These are phyloP conservation scores for Luffa aegyptiaca DNA, from an alignment of 306 rosid genomes.

Conservation along the genomic window DNA sequence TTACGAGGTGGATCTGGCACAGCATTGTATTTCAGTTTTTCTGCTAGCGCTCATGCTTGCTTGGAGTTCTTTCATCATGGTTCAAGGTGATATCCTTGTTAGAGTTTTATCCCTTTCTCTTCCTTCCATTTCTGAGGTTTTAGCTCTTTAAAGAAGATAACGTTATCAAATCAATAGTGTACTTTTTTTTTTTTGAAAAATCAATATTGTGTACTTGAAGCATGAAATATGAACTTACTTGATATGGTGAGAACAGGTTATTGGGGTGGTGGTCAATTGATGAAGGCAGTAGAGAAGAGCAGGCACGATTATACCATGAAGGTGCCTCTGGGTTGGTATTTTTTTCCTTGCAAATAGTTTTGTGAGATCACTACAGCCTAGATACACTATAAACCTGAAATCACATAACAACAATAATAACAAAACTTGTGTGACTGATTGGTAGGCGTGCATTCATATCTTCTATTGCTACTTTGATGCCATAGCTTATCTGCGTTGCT, in stretches of 20 bases:
- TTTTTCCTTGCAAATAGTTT: conserved; percentile 1
- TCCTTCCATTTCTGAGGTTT: conserved; percentile 5
- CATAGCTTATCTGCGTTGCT: background rate
- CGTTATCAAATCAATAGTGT: background rate
- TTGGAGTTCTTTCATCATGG: conserved; percentile 93
- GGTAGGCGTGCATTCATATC: background rate
- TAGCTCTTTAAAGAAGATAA: background rate
- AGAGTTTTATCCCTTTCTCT: background rate
- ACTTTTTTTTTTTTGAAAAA: too few species aligned
- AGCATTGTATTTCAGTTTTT: conserved; percentile 61
- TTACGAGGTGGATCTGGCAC: conserved; percentile 54
- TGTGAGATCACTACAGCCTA: background rate
- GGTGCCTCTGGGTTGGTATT: conserved; percentile 69
- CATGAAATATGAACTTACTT: conserved; percentile 5
- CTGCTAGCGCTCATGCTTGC: conserved; percentile 71
- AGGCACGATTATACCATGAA: conserved; percentile 73
- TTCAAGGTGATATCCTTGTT: conserved; percentile 54
- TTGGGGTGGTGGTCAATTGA: conserved; percentile 99
- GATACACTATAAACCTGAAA: background rate
- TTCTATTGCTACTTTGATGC: background rate
- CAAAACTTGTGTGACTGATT: background rate
- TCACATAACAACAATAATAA: background rate
- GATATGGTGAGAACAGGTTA: conserved; percentile 37
- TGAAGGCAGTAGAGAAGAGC: conserved; percentile 95
- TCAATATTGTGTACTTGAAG: background rate